Percentiles rank a stretch among this genome's conserved stretches.
These are phyloP conservation scores for Nigrograna mackinnonii DNA, from an alignment of 2,329 filamentous ascomycete species.

Conservation along the genomic window DNA sequence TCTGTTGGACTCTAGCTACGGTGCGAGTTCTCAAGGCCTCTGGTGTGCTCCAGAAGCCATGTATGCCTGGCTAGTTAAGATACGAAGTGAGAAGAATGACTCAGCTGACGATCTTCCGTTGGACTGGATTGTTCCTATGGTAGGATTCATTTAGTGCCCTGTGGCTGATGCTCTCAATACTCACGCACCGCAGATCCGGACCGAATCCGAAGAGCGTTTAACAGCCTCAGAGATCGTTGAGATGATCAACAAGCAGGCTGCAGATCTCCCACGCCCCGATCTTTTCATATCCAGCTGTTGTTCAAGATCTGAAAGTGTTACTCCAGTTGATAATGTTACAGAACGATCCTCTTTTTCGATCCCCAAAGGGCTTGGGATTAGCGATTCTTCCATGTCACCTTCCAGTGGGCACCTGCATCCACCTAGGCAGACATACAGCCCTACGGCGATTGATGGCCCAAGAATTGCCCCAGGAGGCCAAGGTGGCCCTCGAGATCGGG, in stretches of 20 bases:
- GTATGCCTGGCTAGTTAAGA: constrained; percentile 13
- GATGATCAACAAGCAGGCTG: constrained; percentile 11
- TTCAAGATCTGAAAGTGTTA: constrained; percentile 11
- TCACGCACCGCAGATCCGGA: constrained; percentile 6
- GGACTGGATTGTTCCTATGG: constrained; percentile 21
- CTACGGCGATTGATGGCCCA: constrained; percentile 1
- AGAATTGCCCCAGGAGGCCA: background rate
- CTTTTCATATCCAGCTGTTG: constrained; percentile 18
- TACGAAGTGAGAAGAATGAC: constrained; percentile 11
- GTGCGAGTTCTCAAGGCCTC: constrained; percentile 10
- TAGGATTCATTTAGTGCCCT: constrained; percentile 4
- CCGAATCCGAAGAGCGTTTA: constrained; percentile 6
- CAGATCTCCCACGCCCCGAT: constrained; percentile 1
- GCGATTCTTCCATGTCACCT: constrained; percentile 1
- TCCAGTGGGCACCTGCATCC: background rate
- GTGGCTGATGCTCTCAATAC: too few species aligned
- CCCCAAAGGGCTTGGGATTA: constrained; percentile 7
- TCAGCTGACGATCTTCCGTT: constrained; percentile 16
- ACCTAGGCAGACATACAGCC: constrained; percentile 2
- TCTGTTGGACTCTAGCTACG: constrained; percentile 6
- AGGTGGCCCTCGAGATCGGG: constrained; percentile 2
- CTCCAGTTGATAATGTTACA: constrained; percentile 2
- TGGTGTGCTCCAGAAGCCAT: constrained; percentile 16
- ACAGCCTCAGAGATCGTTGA: constrained; percentile 7
- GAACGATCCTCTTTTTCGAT: constrained; percentile 1